Evolutionary conservation across 768 basidiomycete genomes (phyloP).

Genomic region (Trametes gibbosa): DNA sequence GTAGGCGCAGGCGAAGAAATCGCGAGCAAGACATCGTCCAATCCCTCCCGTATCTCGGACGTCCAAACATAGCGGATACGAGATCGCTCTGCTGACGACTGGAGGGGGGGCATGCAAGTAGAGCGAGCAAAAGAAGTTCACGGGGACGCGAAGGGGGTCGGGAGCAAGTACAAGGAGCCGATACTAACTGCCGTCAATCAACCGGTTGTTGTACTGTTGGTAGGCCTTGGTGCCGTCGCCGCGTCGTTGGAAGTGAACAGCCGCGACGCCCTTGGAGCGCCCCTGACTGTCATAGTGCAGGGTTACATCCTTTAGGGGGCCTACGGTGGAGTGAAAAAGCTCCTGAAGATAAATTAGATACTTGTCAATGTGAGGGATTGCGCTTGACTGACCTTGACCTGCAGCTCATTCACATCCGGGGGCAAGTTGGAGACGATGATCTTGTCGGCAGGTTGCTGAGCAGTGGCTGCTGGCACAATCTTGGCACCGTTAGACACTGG

Average conservation of each 20-base stretch:
- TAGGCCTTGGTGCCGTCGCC: constrained; percentile 93
- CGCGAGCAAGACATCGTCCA: background rate
- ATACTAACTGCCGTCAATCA: constrained; percentile 99
- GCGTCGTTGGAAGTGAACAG: constrained; percentile 79
- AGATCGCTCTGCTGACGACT: background rate
- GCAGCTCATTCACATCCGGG: constrained; percentile 85
- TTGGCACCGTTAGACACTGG: constrained; percentile 36
- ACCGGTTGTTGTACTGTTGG: constrained; percentile 93
- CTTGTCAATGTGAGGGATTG: background rate
- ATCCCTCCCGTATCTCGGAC: background rate
- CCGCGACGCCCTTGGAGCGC: constrained; percentile 87
- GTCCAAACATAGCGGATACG: background rate
- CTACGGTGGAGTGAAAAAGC: constrained; percentile 87
- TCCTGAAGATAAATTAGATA: constrained; percentile 53
- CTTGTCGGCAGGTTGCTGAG: constrained; percentile 63
- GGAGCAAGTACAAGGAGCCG: constrained; percentile 43
- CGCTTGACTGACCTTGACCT: constrained; percentile 70
- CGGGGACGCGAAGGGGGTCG: constrained; percentile 30
- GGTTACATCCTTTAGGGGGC: constrained; percentile 78
- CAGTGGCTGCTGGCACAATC: constrained; percentile 36
- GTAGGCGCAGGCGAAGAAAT: background rate
- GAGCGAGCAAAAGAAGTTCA: constrained; percentile 11
- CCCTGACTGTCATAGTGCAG: constrained; percentile 84
- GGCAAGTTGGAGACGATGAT: constrained; percentile 97
- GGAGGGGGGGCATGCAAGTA: background rate